Evolutionary conservation across 495 filamentous ascomycete species (phyloP).

Genomic region (Xylaria scruposa): DNA sequence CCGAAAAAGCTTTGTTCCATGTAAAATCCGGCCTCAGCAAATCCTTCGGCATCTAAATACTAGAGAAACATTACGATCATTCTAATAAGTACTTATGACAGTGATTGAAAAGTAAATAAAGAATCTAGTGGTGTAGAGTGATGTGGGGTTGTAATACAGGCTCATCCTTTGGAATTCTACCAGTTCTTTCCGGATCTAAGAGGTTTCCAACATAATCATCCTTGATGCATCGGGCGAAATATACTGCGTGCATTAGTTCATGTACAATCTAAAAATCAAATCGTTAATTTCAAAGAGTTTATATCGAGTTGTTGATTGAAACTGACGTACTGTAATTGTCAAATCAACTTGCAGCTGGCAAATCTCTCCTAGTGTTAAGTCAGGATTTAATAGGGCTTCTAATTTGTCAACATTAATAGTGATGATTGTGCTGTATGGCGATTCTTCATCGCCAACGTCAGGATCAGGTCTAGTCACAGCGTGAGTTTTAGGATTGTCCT

Average conservation of each 20-base stretch:
- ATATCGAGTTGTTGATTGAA: background rate
- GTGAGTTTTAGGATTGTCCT: background rate
- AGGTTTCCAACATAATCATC: background rate
- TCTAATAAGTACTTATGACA: background rate
- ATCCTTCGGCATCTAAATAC: background rate
- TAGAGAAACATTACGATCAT: background rate
- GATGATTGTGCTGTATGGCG: background rate
- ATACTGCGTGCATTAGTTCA: conserved; percentile 11
- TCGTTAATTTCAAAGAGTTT: background rate
- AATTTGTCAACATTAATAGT: background rate
- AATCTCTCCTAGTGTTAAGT: background rate
- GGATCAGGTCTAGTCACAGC: background rate
- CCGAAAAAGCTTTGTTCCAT: conserved; percentile 5
- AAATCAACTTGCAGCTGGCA: background rate
- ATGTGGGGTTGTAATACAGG: background rate
- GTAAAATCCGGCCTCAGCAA: background rate
- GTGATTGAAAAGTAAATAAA: too few species aligned
- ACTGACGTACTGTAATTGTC: background rate
- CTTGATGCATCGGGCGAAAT: background rate
- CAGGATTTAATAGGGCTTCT: background rate
- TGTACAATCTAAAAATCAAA: background rate
- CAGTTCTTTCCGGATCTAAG: background rate
- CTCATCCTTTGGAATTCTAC: background rate
- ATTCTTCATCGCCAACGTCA: too few species aligned
- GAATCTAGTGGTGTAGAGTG: too few species aligned